Conservation (phyloP, 2,329 filamentous ascomycete genomes). For the Diaporthe helianthi region DNA sequence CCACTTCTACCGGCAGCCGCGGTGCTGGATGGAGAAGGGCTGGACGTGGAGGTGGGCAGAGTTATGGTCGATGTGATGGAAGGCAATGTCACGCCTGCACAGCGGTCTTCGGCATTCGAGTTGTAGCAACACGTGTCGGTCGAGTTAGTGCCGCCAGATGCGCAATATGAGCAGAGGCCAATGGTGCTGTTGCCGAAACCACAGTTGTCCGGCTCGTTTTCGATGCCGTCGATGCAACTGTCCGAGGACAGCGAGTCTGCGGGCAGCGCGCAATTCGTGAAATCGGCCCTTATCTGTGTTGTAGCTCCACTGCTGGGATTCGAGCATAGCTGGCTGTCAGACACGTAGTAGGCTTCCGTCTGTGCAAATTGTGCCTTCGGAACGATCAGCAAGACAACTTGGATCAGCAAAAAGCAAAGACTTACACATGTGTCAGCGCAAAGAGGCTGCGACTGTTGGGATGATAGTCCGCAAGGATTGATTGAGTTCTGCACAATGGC, state of each 20-base stretch:
- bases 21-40: conserved; percentile 50
- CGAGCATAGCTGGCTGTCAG: conserved; percentile 76
- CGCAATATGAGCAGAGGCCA: conserved; percentile 88
- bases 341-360: conserved; percentile 85
- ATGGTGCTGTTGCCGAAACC: conserved; percentile 76
- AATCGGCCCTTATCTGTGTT: conserved; percentile 86
- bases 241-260: conserved; percentile 76
- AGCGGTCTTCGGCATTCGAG: conserved; percentile 76
- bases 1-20: conserved; percentile 43
- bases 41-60: conserved; percentile 57
- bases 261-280: conserved; percentile 86
- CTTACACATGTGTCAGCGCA: conserved; percentile 89
- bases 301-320: conserved; percentile 70
- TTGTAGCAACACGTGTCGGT: conserved; percentile 96
- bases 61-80: conserved; percentile 74
- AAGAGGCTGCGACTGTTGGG: conserved; percentile 72
- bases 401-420: conserved; percentile 38
- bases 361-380: conserved; percentile 76
- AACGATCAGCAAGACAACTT: conserved; percentile 44
- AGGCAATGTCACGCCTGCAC: conserved; percentile 79
- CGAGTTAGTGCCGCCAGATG: conserved; percentile 81
- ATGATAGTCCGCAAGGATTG: conserved; percentile 68
- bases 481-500: conserved; percentile 91
- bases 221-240: conserved; percentile 75
- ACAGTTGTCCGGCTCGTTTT: conserved; percentile 87